Evolutionary conservation across 169 alveolate genomes (phyloP).

Genomic region (Plasmodium adleri): DNA sequence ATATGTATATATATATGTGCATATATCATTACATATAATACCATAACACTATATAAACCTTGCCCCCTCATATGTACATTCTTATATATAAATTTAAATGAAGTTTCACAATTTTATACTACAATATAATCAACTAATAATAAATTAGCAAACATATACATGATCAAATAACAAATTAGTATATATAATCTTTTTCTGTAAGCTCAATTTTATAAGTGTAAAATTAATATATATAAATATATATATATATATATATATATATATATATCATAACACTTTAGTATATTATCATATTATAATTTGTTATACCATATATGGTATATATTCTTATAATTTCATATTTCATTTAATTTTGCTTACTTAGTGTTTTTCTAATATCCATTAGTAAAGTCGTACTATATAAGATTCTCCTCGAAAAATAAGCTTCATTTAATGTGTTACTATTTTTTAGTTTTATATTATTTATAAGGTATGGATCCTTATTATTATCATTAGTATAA

Average conservation of each 20-base stretch:
- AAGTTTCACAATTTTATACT: too few species aligned
- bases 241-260: background rate
- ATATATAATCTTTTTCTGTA: too few species aligned
- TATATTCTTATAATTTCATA: background rate
- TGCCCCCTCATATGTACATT: too few species aligned
- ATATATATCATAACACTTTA: background rate
- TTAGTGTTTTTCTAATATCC: constrained; percentile 36
- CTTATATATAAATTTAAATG: too few species aligned
- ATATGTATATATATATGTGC: too few species aligned
- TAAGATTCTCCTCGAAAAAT: background rate
- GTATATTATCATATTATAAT: background rate
- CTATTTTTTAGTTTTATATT: constrained; percentile 9
- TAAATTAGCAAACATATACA: too few species aligned
- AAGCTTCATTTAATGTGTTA: constrained; percentile 4
- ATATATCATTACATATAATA: too few species aligned
- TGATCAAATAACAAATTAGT: too few species aligned
- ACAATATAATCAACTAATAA: too few species aligned
- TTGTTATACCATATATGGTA: background rate
- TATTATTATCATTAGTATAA: background rate
- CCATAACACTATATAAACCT: too few species aligned
- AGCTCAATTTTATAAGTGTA: too few species aligned
- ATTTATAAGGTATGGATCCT: background rate
- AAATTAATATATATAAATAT: background rate
- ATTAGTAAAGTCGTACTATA: constrained; percentile 21
- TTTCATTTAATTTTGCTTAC: constrained; percentile 10